phyloP scores from a whole-genome alignment of 2,329 filamentous ascomycete genomes.

The Bipolaris sorokiniana region DNA sequence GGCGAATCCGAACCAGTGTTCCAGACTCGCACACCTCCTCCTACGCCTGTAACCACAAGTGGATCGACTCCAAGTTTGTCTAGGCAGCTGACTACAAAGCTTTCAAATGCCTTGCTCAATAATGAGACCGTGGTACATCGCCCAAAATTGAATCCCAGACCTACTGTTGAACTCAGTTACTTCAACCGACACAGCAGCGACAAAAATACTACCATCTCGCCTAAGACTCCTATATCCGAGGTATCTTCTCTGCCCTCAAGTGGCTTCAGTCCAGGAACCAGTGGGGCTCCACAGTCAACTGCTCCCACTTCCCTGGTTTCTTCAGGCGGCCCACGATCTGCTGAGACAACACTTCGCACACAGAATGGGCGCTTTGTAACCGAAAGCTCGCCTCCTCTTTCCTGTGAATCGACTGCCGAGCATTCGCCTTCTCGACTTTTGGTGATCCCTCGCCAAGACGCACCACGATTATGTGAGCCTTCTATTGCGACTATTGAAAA shows the following conservation, averaged over 20 bases:
- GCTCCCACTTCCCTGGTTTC: constrained; percentile 46
- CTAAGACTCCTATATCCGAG: constrained; percentile 22
- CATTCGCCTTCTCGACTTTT: constrained; percentile 33
- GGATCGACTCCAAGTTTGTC: constrained; percentile 41
- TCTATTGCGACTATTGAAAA: constrained; percentile 72
- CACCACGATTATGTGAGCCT: constrained; percentile 40
- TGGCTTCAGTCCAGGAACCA: constrained; percentile 30
- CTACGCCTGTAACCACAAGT: constrained; percentile 28
- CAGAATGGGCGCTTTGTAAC: constrained; percentile 23
- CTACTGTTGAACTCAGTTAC: constrained; percentile 29
- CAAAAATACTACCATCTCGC: constrained; percentile 6
- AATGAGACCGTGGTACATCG: constrained; percentile 44
- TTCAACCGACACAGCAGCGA: constrained; percentile 12
- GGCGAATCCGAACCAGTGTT: constrained; percentile 44
- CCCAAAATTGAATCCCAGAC: constrained; percentile 37
- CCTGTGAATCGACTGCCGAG: constrained; percentile 21
- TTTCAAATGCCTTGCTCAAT: constrained; percentile 36
- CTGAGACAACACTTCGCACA: constrained; percentile 34
- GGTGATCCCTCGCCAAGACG: constrained; percentile 44
- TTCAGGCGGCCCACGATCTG: constrained; percentile 39
- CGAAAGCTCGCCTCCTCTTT: constrained; percentile 24
- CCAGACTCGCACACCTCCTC: constrained; percentile 14
- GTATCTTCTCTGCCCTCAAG: constrained; percentile 37
- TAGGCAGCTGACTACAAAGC: constrained; percentile 31
- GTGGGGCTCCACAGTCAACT: constrained; percentile 40